Evolutionary conservation across 139 green algal species (phyloP).

Genomic region (Coccomyxa sp.): DNA sequence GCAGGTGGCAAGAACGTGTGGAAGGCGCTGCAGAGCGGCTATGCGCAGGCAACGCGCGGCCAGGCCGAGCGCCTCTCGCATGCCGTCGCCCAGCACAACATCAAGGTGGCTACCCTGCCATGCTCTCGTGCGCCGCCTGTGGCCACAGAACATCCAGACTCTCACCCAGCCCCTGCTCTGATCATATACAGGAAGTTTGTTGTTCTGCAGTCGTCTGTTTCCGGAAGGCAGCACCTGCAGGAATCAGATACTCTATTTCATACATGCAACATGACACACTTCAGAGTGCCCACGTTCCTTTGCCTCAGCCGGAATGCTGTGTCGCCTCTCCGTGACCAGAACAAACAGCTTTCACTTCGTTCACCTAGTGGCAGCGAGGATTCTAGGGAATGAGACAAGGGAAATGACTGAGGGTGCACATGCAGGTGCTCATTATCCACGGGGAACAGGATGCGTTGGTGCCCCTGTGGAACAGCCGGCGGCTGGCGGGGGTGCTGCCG

Average conservation of each 20-base stretch:
- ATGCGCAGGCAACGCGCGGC: not conserved
- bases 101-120: constrained; percentile 8
- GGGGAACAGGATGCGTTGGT: constrained; percentile 69
- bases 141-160: not conserved
- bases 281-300: too few relatives aligned
- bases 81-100: constrained; percentile 11
- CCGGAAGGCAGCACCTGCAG: not conserved
- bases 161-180: not conserved
- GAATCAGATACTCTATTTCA: not conserved
- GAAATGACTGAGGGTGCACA: not conserved
- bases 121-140: not conserved
- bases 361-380: not conserved
- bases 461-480: constrained; percentile 65
- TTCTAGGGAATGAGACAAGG: not conserved
- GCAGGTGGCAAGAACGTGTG: constrained; percentile 17
- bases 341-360: too few relatives aligned
- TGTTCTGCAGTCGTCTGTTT: not conserved
- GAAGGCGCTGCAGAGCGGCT: not conserved
- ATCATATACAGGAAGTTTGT: not conserved
- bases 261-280: too few relatives aligned
- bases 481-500: constrained; percentile 59
- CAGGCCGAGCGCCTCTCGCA: constrained; percentile 14
- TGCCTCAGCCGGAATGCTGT: not conserved
- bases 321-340: too few relatives aligned
- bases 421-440: constrained; percentile 70